Conservation (phyloP, 495 filamentous ascomycete species). For the Aspergillus steynii region DNA sequence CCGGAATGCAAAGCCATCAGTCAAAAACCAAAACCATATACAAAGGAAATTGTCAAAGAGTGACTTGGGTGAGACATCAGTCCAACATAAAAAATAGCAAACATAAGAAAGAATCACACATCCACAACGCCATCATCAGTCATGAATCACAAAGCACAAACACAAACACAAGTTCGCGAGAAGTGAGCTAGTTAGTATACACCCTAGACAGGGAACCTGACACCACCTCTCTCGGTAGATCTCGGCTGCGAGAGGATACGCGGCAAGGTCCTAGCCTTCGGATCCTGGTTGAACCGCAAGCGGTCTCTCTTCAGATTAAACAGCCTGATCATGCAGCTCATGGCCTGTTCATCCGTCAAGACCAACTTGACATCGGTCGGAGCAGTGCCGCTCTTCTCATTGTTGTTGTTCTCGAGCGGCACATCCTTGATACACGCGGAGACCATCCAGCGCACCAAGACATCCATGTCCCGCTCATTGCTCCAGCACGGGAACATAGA, state of each 20-base stretch:
- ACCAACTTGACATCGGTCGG: constrained; percentile 5
- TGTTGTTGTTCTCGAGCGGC: constrained; percentile 10
- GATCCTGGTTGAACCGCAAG: constrained; percentile 23
- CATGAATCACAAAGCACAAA: constrained; percentile 1
- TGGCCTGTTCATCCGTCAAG: constrained; percentile 21
- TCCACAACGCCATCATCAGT: constrained; percentile 2
- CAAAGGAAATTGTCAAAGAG: not conserved
- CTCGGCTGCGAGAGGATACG: constrained; percentile 21
- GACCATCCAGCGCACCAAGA: constrained; percentile 23
- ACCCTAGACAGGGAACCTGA: constrained; percentile 19
- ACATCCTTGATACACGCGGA: constrained; percentile 13
- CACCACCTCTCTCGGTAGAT: constrained; percentile 15
- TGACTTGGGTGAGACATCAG: not conserved
- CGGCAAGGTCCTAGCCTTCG: constrained; percentile 20
- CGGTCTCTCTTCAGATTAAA: constrained; percentile 24
- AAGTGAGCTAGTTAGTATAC: not conserved
- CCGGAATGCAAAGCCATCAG: not conserved
- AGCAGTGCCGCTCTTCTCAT: not conserved
- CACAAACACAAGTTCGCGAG: not conserved
- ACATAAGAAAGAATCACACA: not conserved
- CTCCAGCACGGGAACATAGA: constrained; percentile 26
- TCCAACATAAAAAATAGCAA: not conserved
- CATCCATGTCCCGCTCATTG: constrained; percentile 20
- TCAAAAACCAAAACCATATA: not conserved
- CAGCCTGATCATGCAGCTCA: constrained; percentile 21